Evolutionary conservation across 805 yeast genomes (phyloP), one percentile per base, ranked within the genome.

Genomic region (Scheffersomyces lignosus): DNA sequence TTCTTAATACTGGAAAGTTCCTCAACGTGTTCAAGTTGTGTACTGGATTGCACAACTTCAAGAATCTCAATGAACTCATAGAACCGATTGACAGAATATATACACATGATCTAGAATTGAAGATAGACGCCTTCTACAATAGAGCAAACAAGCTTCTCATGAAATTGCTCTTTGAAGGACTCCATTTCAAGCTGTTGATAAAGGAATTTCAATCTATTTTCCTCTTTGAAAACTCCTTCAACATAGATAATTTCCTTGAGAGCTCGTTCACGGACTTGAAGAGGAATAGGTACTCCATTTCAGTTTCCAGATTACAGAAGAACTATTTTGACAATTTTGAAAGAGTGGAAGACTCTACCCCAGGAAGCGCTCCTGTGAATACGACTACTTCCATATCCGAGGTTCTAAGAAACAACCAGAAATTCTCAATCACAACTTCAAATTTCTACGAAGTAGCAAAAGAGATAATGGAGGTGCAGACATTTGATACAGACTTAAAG

Each of bases 1-100:
- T 91, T 0, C 64, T 91, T 16, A 66, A 80, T 34, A 87, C 96
- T 0, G 99, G 99, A 1, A 90, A 88, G 59, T 82, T 82, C 48
- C 64, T 89, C 38, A 86, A 87, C 50, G 81, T 91, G 3, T 69
- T 85, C 29, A 73, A 78, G 37, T 79, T 73, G 38, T 80, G 86
- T 50, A 58, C 64, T 8, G 83, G 82, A 0, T 62, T 77, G 3
- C 64, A 66, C n/a, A 54, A 60, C 34, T 54, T 66, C 22, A 54
- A 54, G 4, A 38, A 32, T 15, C 48, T 64, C 15, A 49, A 58
- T 15, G 69, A 63, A 31, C 25, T 31, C 4, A 41, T 64, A 9
- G 42, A 39, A 4, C 58, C 60, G 1, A 63, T 69, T 12, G 49
- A 46, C 14, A 58, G 51, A 22, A 44, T 68, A 16, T 56, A 56